A percentile compares a stretch with the other conserved stretches of the same genome.
Evolutionary conservation across 257 asterid species (phyloP).

Genomic region (Solanum bulbocastanum): DNA sequence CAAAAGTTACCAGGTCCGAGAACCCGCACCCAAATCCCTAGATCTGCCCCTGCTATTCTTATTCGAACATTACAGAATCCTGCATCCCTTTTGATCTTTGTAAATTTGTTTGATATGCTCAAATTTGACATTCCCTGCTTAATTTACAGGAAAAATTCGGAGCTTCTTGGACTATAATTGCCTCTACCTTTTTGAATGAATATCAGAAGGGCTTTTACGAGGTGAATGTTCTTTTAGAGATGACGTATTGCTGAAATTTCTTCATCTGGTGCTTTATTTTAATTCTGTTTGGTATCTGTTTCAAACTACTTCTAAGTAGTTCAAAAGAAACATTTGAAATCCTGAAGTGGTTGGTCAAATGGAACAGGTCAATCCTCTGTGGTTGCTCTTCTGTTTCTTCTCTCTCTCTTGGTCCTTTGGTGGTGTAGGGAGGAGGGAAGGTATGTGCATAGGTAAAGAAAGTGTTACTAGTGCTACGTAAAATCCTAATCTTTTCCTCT

Average conservation of each 20-base stretch:
- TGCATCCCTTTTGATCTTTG: not conserved
- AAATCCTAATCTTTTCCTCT: not conserved
- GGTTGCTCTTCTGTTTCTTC: not conserved
- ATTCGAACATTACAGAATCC: not conserved
- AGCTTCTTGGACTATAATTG: conserved; percentile 65
- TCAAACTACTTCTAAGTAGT: not conserved
- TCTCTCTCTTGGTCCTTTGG: not conserved
- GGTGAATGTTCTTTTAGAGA: conserved; percentile 32
- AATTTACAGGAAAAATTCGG: conserved; percentile 77
- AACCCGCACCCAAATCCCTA: not conserved
- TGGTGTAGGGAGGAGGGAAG: not conserved
- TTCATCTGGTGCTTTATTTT: not conserved
- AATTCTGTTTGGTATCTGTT: not conserved
- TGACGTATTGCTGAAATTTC: not conserved
- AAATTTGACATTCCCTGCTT: not conserved
- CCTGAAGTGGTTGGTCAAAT: not conserved
- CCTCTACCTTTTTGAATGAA: conserved; percentile 71
- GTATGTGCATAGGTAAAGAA: not conserved
- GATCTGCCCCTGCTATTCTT: not conserved
- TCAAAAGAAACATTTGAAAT: not conserved
- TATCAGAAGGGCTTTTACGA: conserved; percentile 58
- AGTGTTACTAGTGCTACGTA: not conserved
- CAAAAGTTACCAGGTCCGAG: not conserved
- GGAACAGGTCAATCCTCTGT: not conserved
- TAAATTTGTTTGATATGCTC: not conserved